phyloP scores from a whole-genome alignment of 768 basidiomycete genomes.

The Serendipita indica region DNA sequence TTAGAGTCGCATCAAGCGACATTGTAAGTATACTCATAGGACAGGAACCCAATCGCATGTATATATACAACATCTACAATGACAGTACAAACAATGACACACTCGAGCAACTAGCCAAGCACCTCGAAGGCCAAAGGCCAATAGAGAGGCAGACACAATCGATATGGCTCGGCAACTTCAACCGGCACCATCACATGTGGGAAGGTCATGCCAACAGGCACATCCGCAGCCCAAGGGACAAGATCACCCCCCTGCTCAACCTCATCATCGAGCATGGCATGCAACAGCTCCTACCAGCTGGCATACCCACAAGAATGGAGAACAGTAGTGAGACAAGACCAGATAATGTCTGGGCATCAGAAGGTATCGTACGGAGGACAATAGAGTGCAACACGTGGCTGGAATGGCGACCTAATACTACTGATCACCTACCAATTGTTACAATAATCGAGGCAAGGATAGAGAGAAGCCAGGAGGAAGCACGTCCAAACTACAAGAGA shows the following conservation, averaged over 20 bases:
- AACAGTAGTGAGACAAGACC: constrained; percentile 21
- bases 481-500: constrained; percentile 19
- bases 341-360: constrained; percentile 31
- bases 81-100: constrained; percentile 17
- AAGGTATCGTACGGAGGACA: constrained; percentile 14
- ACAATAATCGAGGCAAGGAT: constrained; percentile 23
- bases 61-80: constrained; percentile 29
- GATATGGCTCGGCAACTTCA: constrained; percentile 29
- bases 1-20: constrained; percentile 18
- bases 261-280: constrained; percentile 19
- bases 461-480: neutral
- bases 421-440: constrained; percentile 31
- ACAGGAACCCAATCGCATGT: constrained; percentile 15
- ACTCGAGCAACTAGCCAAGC: neutral
- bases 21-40: constrained; percentile 20
- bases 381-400: constrained; percentile 20
- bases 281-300: constrained; percentile 23
- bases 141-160: constrained; percentile 12
- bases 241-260: constrained; percentile 23
- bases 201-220: constrained; percentile 21
- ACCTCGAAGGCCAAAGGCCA: neutral
- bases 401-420: constrained; percentile 14
- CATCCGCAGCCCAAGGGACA: constrained; percentile 16
- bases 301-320: constrained; percentile 25
- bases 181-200: constrained; percentile 30